Evolutionary conservation across 495 filamentous ascomycete species (phyloP), one percentile per base, ranked within the genome.

Genomic region (Penicillium ochrochloron): DNA sequence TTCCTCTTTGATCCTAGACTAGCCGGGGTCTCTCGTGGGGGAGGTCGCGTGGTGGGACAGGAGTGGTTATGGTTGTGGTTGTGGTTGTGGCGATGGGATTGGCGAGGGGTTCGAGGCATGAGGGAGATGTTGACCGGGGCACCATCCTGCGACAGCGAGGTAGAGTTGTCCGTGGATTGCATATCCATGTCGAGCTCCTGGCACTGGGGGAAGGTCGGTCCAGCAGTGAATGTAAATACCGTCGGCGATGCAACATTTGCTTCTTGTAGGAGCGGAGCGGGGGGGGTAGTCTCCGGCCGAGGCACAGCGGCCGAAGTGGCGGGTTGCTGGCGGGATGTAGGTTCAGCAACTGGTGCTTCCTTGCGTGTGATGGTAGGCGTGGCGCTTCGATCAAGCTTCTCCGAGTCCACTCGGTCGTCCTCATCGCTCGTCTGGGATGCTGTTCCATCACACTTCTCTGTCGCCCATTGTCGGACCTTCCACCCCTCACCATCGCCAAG

Each of bases 401-500:
- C 83, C 34, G 74, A 69, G 55, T 90, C 71, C 11, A 52, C 85
- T 6, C 82, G 80, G 29, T 73, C 77, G 59, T 95, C 92, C 46
- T 95, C 92, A 60, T 94, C 92, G 69, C 90, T 93, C 31, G 44
- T 65, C 23, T 71, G 73, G 31, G 93, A 88, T 39, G 81, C 77
- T 33, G 77, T 83, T 29, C 89, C 90, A 57, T 92, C 89, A 39
- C 89, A 78, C 52, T 90, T 84, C 74, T 95, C 91, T 10, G 88
- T 90, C 25, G 88, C 92, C 94, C 94, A 97, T 75, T 88, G 88
- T 64, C 93, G 83, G 29, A 97, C 85, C 65, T 79, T 83, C 87
- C 88, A 92, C 5, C 90, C 92, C 71, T 95, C 93, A 37, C 92
- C 91, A 72, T 93, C 90, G 31, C 82, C 83, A 19, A 93, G 68